Percentiles rank a stretch among this genome's conserved stretches.
phyloP scores from a whole-genome alignment of 108 stramenopile genomes.

The Fistulifera pelliculosa region DNA sequence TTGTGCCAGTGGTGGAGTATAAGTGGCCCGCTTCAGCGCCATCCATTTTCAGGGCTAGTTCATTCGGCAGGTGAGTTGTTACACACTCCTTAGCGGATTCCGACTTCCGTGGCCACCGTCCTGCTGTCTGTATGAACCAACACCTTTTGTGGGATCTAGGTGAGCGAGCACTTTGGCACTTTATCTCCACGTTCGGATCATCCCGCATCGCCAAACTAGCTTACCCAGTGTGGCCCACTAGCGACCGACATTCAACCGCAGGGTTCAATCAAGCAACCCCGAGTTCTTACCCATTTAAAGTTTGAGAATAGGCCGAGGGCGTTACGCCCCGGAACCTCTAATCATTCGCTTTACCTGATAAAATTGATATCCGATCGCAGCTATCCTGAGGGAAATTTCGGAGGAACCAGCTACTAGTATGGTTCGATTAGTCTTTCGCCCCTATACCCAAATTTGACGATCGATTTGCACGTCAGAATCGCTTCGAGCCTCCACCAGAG shows the following conservation, averaged over 20 bases:
- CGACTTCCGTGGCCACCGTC: conserved; percentile 98
- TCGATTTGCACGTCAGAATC: conserved; percentile 94
- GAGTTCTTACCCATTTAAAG: conserved; percentile 94
- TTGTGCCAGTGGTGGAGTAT: conserved; percentile 17
- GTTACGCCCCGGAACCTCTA: conserved; percentile 90
- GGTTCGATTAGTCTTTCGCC: conserved; percentile 98
- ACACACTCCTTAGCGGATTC: conserved; percentile 87
- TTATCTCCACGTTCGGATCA: conserved; percentile 96
- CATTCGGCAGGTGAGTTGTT: conserved; percentile 88
- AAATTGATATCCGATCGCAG: conserved; percentile 78
- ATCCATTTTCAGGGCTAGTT: conserved; percentile 95
- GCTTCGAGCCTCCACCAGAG: conserved; percentile 93
- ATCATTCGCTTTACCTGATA: conserved; percentile 98
- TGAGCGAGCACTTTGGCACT: conserved; percentile 93
- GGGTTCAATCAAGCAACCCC: conserved; percentile 90
- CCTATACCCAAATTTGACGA: conserved; percentile 96
- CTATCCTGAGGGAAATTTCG: conserved; percentile 98
- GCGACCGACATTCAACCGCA: conserved; percentile 86
- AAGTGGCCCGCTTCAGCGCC: conserved; percentile 92
- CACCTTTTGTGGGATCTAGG: conserved; percentile 97
- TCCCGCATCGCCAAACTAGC: conserved; percentile 96
- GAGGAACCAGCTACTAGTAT: conserved; percentile 97
- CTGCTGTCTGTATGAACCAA: conserved; percentile 96
- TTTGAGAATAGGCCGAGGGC: conserved; percentile 94
- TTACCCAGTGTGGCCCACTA: conserved; percentile 96